These are phyloP conservation scores for Phytophthora citricola DNA, from an alignment of 352 stramenopile species.

Conservation along the genomic window DNA sequence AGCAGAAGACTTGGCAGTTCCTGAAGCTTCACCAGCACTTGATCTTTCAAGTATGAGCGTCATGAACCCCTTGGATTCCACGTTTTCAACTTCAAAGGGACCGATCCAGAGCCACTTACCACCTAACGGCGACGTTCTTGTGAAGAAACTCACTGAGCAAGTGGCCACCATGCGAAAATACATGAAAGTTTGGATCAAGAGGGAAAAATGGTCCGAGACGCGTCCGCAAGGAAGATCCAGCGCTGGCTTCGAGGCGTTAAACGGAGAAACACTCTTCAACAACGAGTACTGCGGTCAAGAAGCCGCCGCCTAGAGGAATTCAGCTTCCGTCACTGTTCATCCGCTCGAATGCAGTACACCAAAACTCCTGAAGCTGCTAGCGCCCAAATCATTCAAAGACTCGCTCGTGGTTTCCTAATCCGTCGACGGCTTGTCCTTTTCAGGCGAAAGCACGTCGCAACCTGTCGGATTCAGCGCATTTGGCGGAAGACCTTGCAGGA, in stretches of 20 bases:
- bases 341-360: background rate
- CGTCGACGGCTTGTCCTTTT: slow-evolving; percentile 18
- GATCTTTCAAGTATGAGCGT: slow-evolving; percentile 15
- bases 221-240: slow-evolving; percentile 58
- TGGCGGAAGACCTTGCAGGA: slow-evolving; percentile 27
- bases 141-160: slow-evolving; percentile 53
- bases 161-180: slow-evolving; percentile 71
- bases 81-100: background rate
- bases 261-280: slow-evolving; percentile 10
- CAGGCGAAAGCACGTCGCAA: slow-evolving; percentile 11
- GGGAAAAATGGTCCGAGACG: slow-evolving; percentile 63
- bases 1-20: slow-evolving; percentile 12
- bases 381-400: slow-evolving; percentile 32
- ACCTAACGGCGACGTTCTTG: slow-evolving; percentile 14
- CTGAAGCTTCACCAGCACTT: slow-evolving; percentile 8
- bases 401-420: slow-evolving; percentile 32
- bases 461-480: slow-evolving; percentile 28
- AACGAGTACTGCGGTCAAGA: slow-evolving; percentile 16
- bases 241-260: slow-evolving; percentile 31
- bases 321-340: slow-evolving; percentile 36
- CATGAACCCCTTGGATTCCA: slow-evolving; percentile 14
- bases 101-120: slow-evolving; percentile 4
- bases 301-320: slow-evolving; percentile 27
- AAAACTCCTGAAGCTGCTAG: slow-evolving; percentile 16
- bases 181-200: slow-evolving; percentile 79